Base-by-base conservation (phyloP, 202 grass and related monocot genomes). In the Panicum hallii region DNA sequence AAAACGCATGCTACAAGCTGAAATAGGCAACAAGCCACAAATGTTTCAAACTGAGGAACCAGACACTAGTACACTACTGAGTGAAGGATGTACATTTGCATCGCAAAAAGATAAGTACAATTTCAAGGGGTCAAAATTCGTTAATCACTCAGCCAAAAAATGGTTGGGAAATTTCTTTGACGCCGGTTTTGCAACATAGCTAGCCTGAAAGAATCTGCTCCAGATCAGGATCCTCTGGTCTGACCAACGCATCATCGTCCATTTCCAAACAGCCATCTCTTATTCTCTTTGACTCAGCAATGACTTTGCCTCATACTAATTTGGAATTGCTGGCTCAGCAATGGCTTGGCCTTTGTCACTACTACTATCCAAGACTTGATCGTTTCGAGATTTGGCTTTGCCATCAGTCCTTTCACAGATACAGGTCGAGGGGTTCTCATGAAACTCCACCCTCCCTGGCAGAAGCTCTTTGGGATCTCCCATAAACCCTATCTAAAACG, bases 401-500 rank as follows among this genome's bases (percentile, higher is more conserved):
- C 26, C 26, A 26, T 26, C 26, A 26, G 26, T 26, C 26, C 26
- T 26, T 26, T 26, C 26, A 26, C 26, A 26, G 26, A 26, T 26
- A 26, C 26, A 26, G 26, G 26, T 26, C 0, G 26, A 26, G 26
- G 26, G 26, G 26, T 26, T 26, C 26, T 26, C 26, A 26, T 26
- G 26, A 26, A 26, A 26, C 26, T 26, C 26, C 26, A 26, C 26
- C 26, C 26, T 26, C 26, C 26, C 26, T 26, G 26, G 26, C 26
- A 26, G 26, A 26, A 26, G 26, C 26, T 98, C 96, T 28, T 85
- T 95, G 43, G 93, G 96, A 34, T 92, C 89, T 72, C 93, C 96
- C 91, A 98, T 98, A 85, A 98, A 95, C 81, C 89, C 96, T 82
- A 83, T 98, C 81, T 98, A 91, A 75, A 84, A 48, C 47, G 87